phyloP scores from a whole-genome alignment of 2,329 filamentous ascomycete species.

The Hypoxylon sp. region DNA sequence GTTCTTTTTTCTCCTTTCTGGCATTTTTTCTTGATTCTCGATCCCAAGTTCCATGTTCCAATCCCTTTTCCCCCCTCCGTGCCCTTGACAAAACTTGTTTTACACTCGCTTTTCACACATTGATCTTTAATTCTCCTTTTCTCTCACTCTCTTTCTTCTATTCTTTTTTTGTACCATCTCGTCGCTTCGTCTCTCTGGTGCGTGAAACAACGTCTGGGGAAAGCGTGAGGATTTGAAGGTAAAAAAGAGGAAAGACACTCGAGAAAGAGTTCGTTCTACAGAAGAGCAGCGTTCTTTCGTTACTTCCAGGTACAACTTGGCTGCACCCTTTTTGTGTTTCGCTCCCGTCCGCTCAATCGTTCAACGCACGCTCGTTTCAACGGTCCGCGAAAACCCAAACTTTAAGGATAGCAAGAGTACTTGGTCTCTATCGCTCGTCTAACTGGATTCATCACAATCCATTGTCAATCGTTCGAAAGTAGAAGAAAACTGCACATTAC shows the following conservation, averaged over 20 bases:
- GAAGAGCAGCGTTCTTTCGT: conserved; percentile 47
- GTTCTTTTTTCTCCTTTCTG: conserved; percentile 50
- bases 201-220: conserved; percentile 42
- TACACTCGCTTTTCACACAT: conserved; percentile 50
- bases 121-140: conserved; percentile 43
- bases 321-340: conserved; percentile 36
- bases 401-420: conserved; percentile 26
- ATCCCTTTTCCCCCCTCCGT: conserved; percentile 45
- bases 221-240: conserved; percentile 40
- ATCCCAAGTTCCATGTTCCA: conserved; percentile 47
- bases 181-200: conserved; percentile 41
- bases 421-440: conserved; percentile 24
- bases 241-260: conserved; percentile 28
- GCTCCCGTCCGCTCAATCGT: conserved; percentile 41
- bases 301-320: conserved; percentile 45
- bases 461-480: conserved; percentile 41
- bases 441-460: conserved; percentile 27
- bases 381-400: conserved; percentile 41
- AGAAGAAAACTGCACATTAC: conserved; percentile 8
- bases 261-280: conserved; percentile 28
- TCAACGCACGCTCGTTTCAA: conserved; percentile 42
- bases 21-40: conserved; percentile 53
- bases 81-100: conserved; percentile 50
- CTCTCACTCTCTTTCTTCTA: conserved; percentile 33
- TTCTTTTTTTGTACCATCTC: conserved; percentile 31